Evolutionary conservation across 129 eudicot genomes (phyloP), one percentile per base, ranked within the genome.

Genomic region (Flaveria robusta): DNA sequence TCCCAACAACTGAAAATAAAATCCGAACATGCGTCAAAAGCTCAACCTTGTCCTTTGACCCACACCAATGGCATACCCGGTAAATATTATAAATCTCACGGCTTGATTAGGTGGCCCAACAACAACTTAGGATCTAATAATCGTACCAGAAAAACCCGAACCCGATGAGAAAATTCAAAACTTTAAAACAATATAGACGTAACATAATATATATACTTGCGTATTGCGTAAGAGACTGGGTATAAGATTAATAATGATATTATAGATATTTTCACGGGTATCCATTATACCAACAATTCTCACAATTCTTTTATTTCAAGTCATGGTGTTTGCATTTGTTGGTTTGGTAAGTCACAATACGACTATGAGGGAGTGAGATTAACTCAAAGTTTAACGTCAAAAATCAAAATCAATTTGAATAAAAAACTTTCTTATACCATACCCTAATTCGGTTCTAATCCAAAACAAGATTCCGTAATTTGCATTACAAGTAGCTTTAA

Each of bases 81-180:
- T 67, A 77, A 77, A 67, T 54, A 54, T 15, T 14, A 3, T 27
- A 26, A 37, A 37, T 34, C 39, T 43, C 3, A 66, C 42, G 64
- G 78, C 56, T 83, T 68, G 64, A 43, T 87, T 83, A 81, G 86
- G 89, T 83, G 78, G 86, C 86, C 79, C 81, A 71, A 41, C 79
- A 69, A 54, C 81, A 66, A 31, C 75, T 51, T 66, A 12, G 46
- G 11, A 55, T 69, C 64, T 52, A 72, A 55, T 58, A 23, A 43
- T 43, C 49, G 9, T 43, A 43, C 3, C 2, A 5, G 0, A 43
- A 43, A 43, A 9, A 43, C 13, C 47, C 49, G 49, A 43, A 43
- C 11, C 49, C 14, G 3, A 43, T 7, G 39, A 34, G 39, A 34
- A 34, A 34, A 34, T 7, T 34, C 39, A 34, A 34, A 34, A 34